Base-by-base conservation (phyloP, 257 asterid species). In the Craterostigma plantagineum region DNA sequence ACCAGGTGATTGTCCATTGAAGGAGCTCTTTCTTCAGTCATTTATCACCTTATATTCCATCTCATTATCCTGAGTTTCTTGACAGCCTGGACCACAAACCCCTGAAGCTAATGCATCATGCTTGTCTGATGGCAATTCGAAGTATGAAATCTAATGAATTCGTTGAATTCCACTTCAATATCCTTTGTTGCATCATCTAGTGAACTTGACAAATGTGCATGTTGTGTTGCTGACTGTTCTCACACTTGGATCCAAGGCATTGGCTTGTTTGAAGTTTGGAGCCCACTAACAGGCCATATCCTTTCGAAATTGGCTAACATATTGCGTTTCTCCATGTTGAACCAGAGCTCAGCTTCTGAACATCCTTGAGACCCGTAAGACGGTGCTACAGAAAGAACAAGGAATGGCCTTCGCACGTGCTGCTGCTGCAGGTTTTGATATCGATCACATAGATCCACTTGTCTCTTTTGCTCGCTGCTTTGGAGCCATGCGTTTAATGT, bases 401-500 rank as follows among this genome's bases (percentile, higher is more conserved):
- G 93, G 92, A 42, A 90, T 90, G 98, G 94, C 98, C 45, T 90
- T 90, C 65, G 95, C 95, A 47, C 92, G 94, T 63, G 93, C 98
- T 48, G 85, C 72, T 40, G 98, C 95, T 56, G 94, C 93, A 60
- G 90, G 98, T 58, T 90, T 79, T 69, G 81, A 73, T 50, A 64
- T 90, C 55, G 94, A 79, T 52, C 58, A 64, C 57, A 63, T 90
- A 68, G 48, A 59, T 10, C 70, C 67, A 35, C 85, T 90, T 38
- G 58, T 79, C 40, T 76, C 92, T 52, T 90, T 90, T 67, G 75
- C 95, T 17, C 77, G 77, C 53, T 72, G 84, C 66, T 83, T 90
- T 62, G 95, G 95, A 54, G 98, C 98, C 43, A 14, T 48, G 35
- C 95, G 99, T 18, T 66, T 90, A 59, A 59, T 64, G 99, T 79